Conservation (phyloP, 2,329 filamentous ascomycete species). For the Phaeosphaeriaceae sp. region DNA sequence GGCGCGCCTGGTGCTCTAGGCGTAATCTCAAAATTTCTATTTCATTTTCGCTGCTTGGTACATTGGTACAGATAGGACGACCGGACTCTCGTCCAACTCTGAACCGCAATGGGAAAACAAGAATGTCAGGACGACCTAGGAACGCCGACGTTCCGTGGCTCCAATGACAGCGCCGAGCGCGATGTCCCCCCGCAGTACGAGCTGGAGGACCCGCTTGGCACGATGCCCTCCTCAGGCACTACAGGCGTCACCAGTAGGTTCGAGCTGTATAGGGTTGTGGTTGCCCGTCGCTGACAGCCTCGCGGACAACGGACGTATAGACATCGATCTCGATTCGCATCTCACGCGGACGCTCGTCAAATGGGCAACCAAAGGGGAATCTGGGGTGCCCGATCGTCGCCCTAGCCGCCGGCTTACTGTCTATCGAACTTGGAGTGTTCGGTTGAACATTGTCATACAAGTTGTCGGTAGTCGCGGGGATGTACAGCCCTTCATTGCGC, state of each 20-base stretch:
- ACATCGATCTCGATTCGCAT: neutral
- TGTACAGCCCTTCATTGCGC: slow-evolving; percentile 65
- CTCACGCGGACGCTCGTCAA: neutral
- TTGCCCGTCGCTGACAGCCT: neutral
- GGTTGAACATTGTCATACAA: slow-evolving; percentile 62
- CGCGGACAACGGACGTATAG: neutral
- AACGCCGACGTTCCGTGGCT: no score
- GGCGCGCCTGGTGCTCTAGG: neutral
- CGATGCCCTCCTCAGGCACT: neutral
- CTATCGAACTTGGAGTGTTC: neutral
- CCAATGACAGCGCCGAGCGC: neutral
- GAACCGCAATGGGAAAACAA: neutral
- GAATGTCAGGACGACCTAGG: neutral
- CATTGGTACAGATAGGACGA: neutral
- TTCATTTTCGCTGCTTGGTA: neutral
- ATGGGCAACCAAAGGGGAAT: neutral
- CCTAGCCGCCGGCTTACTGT: neutral
- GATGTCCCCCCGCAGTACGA: neutral
- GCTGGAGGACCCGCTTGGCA: neutral
- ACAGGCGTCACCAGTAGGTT: neutral
- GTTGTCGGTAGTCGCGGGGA: slow-evolving; percentile 62
- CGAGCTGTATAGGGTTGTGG: neutral
- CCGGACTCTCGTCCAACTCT: neutral
- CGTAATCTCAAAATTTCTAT: neutral
- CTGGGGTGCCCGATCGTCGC: neutral